A percentile compares a stretch with the other conserved stretches of the same genome.
These are phyloP conservation scores for Pharnaceum exiguum DNA, from an alignment of 148 eudicot species.

Conservation along the genomic window DNA sequence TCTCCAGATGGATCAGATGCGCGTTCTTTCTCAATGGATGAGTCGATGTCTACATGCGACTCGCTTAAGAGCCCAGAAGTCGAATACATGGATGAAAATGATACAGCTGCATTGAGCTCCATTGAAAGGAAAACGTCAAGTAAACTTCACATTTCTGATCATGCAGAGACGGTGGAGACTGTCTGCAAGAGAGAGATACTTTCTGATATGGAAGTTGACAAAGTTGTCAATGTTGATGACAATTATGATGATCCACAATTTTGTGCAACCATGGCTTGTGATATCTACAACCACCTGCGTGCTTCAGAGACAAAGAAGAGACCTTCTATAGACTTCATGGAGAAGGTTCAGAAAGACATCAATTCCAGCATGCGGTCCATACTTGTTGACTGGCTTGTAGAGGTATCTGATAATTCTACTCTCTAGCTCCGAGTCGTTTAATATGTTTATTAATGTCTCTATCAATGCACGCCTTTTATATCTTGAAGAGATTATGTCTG, in stretches of 20 bases:
- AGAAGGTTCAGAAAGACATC: constrained; percentile 80
- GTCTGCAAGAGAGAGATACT: constrained; percentile 64
- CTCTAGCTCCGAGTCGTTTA: background rate
- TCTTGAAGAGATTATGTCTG: too few species aligned
- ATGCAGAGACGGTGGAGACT: constrained; percentile 36
- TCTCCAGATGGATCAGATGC: constrained; percentile 52
- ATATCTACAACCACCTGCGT: constrained; percentile 80
- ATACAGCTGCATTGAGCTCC: constrained; percentile 46
- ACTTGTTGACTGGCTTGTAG: constrained; percentile 95
- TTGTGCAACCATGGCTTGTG: constrained; percentile 88
- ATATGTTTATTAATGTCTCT: background rate
- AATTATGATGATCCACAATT: constrained; percentile 69
- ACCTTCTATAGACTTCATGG: constrained; percentile 78
- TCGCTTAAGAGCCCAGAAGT: constrained; percentile 82
- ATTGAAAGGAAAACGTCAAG: constrained; percentile 60
- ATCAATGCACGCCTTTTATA: too few species aligned
- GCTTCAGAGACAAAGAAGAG: constrained; percentile 88
- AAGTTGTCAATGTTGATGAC: constrained; percentile 60
- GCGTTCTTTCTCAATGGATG: constrained; percentile 64
- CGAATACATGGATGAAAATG: constrained; percentile 70
- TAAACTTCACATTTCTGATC: constrained; percentile 57
- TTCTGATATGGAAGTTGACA: constrained; percentile 35
- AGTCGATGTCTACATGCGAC: constrained; percentile 72
- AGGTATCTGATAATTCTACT: constrained; percentile 40
- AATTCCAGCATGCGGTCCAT: constrained; percentile 93